Evolutionary conservation across 352 stramenopile species (phyloP), one percentile per base, ranked within the genome.

Genomic region (Pythium sukuiense): DNA sequence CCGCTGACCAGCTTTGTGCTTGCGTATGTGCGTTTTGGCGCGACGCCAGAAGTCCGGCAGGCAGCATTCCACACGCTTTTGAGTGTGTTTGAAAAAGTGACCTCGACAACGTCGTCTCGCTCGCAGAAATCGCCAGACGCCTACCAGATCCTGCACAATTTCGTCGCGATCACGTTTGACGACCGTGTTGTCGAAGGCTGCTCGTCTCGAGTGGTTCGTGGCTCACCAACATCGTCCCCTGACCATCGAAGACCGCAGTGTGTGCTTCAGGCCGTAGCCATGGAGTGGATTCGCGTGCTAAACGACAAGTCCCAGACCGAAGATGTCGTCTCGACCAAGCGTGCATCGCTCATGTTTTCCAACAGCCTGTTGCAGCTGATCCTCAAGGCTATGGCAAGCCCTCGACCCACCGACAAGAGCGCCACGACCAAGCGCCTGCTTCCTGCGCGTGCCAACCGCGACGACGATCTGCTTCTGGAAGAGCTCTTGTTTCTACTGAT

Each of bases 321-420:
- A 16, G 80, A 89, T 2, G 41, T 67, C 1, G 69, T 82, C 6
- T 18, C 49, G n/a, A 75, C 74, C 3, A 87, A 81, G 58, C 57
- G 73, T 24, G 56, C 76, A 14, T 85, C 83, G 6, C 69, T 90
- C 9, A 69, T 61, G 24, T 88, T 82, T 33, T 74, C 85, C 0
- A 79, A 80, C 32, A 67, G 85, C 2, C 65, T 93, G 8, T 55
- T 93, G 5, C 83, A 89, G 30, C 65, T 93, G 16, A 73, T 88
- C 13, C 35, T 90, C 9, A 93, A 93, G 62, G 83, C 80, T 2
- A 81, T 93, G 49, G 81, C 83, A 6, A 43, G 30, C 1, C 32
- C 41, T 3, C 29, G 18, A 6, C 11, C 29, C 3, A 33, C 41
- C 0, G 24, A 62, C 6, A 8, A 83, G 45, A 29, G 18, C 18